phyloP scores from a whole-genome alignment of 208 protist species.

The Crithidia expoeki region DNA sequence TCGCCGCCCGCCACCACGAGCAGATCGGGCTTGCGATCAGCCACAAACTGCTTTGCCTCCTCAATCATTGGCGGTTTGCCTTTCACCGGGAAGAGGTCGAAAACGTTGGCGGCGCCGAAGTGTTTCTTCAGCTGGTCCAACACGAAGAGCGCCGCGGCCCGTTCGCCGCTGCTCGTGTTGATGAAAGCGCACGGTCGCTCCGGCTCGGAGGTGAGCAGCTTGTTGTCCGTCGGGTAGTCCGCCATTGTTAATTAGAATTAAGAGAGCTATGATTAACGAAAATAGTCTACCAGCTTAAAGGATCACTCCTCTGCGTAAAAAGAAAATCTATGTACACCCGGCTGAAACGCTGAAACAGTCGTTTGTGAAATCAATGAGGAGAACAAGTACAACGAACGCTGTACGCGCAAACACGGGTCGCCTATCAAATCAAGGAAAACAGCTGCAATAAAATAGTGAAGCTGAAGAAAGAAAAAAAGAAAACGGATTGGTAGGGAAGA shows the following conservation, averaged over 20 bases:
- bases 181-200: conserved; percentile 40
- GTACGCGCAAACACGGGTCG: too few relatives aligned
- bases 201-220: conserved; percentile 1
- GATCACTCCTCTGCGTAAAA: background rate
- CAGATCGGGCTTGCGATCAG: conserved; percentile 33
- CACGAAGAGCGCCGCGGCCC: conserved; percentile 54
- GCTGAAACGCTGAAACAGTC: too few relatives aligned
- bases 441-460: too few relatives aligned
- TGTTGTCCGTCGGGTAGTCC: conserved; percentile 30
- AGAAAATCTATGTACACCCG: too few relatives aligned
- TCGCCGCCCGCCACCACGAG: conserved; percentile 68
- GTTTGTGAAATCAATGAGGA: too few relatives aligned
- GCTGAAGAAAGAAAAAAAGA: too few relatives aligned
- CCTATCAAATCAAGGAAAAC: too few relatives aligned
- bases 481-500: too few relatives aligned
- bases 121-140: conserved; percentile 35
- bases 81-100: conserved; percentile 53
- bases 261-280: background rate
- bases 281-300: conserved; percentile 8
- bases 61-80: conserved; percentile 40
- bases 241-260: conserved; percentile 18
- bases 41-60: conserved; percentile 53
- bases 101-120: conserved; percentile 49
- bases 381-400: too few relatives aligned
- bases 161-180: conserved; percentile 59